Percentiles rank a stretch among this genome's conserved stretches.
Conservation (phyloP, 768 basidiomycete species). For the Phylloporus rhodoxanthus region DNA sequence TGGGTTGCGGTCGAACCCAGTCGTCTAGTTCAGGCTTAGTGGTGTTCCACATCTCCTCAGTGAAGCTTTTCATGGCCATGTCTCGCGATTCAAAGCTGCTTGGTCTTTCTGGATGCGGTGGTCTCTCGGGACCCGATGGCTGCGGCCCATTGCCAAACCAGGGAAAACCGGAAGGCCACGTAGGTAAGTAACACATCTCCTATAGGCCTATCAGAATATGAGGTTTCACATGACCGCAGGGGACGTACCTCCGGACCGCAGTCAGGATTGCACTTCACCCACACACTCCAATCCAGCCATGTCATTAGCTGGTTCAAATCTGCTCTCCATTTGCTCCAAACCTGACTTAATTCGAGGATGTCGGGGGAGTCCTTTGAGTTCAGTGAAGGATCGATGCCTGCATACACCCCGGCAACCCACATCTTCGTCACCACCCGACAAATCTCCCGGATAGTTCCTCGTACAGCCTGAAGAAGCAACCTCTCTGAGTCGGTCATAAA, state of each 20-base stretch:
- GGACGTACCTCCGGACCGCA: slow-evolving; percentile 39
- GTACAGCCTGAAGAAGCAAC: slow-evolving; percentile 18
- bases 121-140: neutral
- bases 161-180: neutral
- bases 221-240: neutral
- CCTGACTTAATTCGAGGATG: neutral
- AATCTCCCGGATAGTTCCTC: slow-evolving; percentile 36
- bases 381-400: slow-evolving; percentile 6
- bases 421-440: slow-evolving; percentile 30
- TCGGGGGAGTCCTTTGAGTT: neutral
- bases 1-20: neutral
- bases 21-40: neutral
- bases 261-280: slow-evolving; percentile 41
- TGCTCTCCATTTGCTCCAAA: slow-evolving; percentile 29
- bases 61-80: neutral
- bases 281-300: slow-evolving; percentile 48
- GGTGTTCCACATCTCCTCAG: neutral
- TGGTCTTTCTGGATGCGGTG: neutral
- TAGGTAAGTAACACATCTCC: neutral
- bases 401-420: slow-evolving; percentile 29
- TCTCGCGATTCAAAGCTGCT: neutral
- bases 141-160: neutral
- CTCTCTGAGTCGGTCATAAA: slow-evolving; percentile 17
- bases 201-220: neutral
- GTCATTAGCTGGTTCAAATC: slow-evolving; percentile 33